A percentile compares a stretch with the other conserved stretches of the same genome.
Evolutionary conservation across 1,139 yeast genomes (phyloP).

Genomic region (Saccharomycopsis crataegensis): DNA sequence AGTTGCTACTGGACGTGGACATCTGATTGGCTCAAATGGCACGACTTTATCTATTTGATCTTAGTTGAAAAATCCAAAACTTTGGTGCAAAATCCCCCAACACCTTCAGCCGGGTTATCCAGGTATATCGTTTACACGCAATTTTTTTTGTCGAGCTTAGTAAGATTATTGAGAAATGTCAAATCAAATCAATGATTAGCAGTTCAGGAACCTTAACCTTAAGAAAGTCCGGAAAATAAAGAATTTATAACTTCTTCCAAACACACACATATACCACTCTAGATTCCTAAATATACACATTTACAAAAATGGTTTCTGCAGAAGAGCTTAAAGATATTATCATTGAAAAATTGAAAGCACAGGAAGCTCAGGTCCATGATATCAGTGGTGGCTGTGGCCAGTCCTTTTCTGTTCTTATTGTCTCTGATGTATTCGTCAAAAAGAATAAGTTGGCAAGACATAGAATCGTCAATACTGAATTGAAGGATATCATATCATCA

Average conservation of each 20-base stretch:
- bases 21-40: too few species aligned
- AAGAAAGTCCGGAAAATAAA: background rate
- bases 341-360: conserved; percentile 43
- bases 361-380: conserved; percentile 51
- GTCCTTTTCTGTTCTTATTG: conserved; percentile 80
- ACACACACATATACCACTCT: background rate
- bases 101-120: too few species aligned
- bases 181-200: too few species aligned
- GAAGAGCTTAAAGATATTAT: conserved; percentile 37
- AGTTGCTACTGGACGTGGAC: too few species aligned
- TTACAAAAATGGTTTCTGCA: conserved; percentile 12
- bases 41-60: too few species aligned
- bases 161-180: too few species aligned
- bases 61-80: too few species aligned
- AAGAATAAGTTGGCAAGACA: conserved; percentile 84
- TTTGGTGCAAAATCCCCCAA: too few species aligned
- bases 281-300: background rate
- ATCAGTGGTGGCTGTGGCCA: conserved; percentile 81
- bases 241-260: background rate
- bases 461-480: conserved; percentile 69
- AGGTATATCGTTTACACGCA: too few species aligned
- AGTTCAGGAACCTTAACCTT: background rate
- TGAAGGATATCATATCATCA: conserved; percentile 72
- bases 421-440: conserved; percentile 66
- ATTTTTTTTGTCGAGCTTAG: too few species aligned